A percentile compares a stretch with the other conserved stretches of the same genome.
These are phyloP conservation scores for Epichloe brachyelytri DNA, from an alignment of 2,329 filamentous ascomycete genomes.

Conservation along the genomic window DNA sequence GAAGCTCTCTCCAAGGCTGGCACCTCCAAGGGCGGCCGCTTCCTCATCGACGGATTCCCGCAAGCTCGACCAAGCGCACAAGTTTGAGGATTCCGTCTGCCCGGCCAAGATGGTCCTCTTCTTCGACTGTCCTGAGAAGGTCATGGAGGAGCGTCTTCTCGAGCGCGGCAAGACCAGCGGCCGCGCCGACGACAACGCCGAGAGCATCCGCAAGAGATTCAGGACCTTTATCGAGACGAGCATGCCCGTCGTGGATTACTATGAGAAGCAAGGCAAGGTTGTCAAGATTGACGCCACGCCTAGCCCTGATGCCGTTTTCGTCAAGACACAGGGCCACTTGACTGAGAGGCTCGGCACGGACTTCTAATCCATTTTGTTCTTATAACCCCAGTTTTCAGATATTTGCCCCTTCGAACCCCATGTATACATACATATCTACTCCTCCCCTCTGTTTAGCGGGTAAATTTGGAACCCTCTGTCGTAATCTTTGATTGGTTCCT, in stretches of 20 bases:
- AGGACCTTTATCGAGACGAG: constrained; percentile 87
- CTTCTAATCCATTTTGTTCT: constrained; percentile 11
- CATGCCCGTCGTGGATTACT: constrained; percentile 92
- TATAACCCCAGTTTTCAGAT: neutral
- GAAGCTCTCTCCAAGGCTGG: constrained; percentile 43
- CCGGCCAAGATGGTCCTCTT: constrained; percentile 78
- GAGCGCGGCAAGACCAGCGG: constrained; percentile 90
- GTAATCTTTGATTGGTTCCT: neutral
- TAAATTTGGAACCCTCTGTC: no score
- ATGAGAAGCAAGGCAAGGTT: constrained; percentile 62
- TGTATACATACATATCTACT: neutral
- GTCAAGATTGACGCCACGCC: constrained; percentile 66
- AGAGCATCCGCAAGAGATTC: constrained; percentile 95
- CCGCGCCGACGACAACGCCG: constrained; percentile 82
- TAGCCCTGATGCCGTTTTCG: constrained; percentile 48
- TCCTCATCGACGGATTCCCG: constrained; percentile 73
- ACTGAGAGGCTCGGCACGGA: constrained; percentile 31
- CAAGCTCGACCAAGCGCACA: constrained; percentile 91
- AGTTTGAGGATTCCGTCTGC: constrained; percentile 85
- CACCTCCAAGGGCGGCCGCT: constrained; percentile 49
- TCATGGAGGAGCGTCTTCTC: constrained; percentile 73
- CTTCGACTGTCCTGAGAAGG: constrained; percentile 81
- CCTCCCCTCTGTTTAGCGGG: no score
- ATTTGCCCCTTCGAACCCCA: neutral
- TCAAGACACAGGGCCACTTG: constrained; percentile 38